These are phyloP conservation scores for Neurospora crassa DNA, from an alignment of 2,329 filamentous ascomycete genomes.

Conservation along the genomic window DNA sequence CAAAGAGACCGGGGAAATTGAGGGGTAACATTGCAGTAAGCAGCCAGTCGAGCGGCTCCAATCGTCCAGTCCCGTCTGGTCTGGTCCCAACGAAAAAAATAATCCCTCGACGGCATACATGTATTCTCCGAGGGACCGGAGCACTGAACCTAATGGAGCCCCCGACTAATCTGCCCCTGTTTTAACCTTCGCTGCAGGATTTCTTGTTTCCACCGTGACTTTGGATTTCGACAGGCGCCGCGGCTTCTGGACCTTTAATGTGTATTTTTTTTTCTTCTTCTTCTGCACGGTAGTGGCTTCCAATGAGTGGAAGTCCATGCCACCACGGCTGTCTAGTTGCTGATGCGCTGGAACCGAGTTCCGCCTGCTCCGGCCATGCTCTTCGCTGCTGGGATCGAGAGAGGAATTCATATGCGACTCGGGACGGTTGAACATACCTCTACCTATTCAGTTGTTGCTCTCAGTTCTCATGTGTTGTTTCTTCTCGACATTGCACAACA, in stretches of 20 bases:
- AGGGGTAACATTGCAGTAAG: background rate
- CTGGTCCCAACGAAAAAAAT: background rate
- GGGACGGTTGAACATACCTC: background rate
- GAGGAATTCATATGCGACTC: background rate
- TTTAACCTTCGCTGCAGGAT: background rate
- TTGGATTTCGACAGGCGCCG: background rate
- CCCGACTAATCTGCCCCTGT: background rate
- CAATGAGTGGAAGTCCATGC: background rate
- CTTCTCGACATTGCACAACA: background rate
- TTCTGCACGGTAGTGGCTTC: background rate
- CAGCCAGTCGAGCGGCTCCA: background rate
- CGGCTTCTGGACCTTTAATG: background rate
- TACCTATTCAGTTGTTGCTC: background rate
- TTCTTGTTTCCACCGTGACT: background rate
- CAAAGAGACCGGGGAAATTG: background rate
- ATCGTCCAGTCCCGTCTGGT: background rate
- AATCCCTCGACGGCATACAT: background rate
- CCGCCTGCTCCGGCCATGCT: background rate
- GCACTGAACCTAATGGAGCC: no score
- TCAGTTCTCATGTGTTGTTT: background rate
- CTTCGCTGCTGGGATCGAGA: background rate
- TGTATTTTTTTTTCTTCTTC: background rate
- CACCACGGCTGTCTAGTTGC: background rate
- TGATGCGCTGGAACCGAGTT: background rate
- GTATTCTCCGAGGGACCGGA: no score